Percentiles rank a stretch among this genome's conserved stretches.
These are phyloP conservation scores for Blastobotrys terrestris DNA, from an alignment of 805 yeast genomes.

Conservation along the genomic window DNA sequence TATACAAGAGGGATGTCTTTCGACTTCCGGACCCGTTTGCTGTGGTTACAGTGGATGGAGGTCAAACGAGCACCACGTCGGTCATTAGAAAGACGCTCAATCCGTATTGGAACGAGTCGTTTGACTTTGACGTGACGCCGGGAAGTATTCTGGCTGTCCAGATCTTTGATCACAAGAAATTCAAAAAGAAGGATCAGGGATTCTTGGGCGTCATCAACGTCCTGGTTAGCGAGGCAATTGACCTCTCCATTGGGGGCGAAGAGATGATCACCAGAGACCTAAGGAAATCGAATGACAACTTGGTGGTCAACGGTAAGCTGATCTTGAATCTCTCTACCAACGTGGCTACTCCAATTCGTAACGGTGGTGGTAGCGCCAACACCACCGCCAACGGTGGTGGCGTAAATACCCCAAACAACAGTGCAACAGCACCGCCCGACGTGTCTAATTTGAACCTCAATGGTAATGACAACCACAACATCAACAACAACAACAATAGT, in stretches of 20 bases:
- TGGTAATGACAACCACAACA: slow-evolving; percentile 6
- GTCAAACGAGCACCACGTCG: slow-evolving; percentile 90
- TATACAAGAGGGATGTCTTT: slow-evolving; percentile 89
- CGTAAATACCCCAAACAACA: slow-evolving; percentile 21
- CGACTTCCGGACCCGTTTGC: slow-evolving; percentile 98
- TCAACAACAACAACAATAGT: slow-evolving; percentile 24
- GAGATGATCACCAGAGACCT: slow-evolving; percentile 91
- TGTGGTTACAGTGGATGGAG: slow-evolving; percentile 94
- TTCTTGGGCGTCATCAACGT: slow-evolving; percentile 93
- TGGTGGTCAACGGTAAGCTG: slow-evolving; percentile 89
- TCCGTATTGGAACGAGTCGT: slow-evolving; percentile 97
- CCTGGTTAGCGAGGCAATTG: slow-evolving; percentile 82
- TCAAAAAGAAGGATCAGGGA: slow-evolving; percentile 97
- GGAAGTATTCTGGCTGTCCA: slow-evolving; percentile 85
- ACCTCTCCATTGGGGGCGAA: slow-evolving; percentile 37
- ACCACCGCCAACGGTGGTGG: neutral
- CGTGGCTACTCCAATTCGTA: slow-evolving; percentile 22
- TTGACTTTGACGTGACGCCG: slow-evolving; percentile 67
- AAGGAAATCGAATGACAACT: slow-evolving; percentile 83
- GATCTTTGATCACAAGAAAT: slow-evolving; percentile 94
- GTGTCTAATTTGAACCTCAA: slow-evolving; percentile 1
- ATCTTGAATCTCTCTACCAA: slow-evolving; percentile 46
- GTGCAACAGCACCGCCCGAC: slow-evolving; percentile 19
- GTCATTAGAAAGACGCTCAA: slow-evolving; percentile 90
- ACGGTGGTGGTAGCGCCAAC: slow-evolving; percentile 4